Evolutionary conservation across 2,329 filamentous ascomycete species (phyloP), one percentile per base, ranked within the genome.

Genomic region (Amphichorda felina): DNA sequence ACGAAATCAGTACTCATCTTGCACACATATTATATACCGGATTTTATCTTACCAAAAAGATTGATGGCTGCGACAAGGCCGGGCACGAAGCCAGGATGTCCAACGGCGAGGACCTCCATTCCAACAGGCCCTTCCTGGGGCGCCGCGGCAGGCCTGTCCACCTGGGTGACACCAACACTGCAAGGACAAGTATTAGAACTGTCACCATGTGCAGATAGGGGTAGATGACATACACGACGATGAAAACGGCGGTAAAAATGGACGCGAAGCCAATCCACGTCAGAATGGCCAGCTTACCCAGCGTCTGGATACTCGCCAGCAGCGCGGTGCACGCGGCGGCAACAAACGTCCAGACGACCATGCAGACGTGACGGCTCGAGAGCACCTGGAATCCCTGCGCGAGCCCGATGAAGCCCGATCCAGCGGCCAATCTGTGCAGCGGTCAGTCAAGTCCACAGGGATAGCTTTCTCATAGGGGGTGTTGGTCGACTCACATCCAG

Each of bases 41-140:
- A n/a, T n/a, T n/a, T n/a, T n/a, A n/a, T n/a, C 46, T 36, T 33
- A 49, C 46, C 38, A 17, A 51, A 50, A 3, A 51, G 37, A 15
- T 50, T 51, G 21, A 47, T 41, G 2, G 41, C 36, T 6, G 49
- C 49, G 8, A 41, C 41, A 16, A 50, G 37, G 2, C 46, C 48
- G 4, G 48, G 38, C 4, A 47, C 42, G 33, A 51, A 47, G 17
- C 37, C 40, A 5, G 47, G 45, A 8, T 34, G 35, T 8, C 44
- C 48, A 11, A 46, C 29, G 13, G 44, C 37, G 16, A 47, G 28
- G 9, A 46, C 48, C 4, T 63, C 54, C 0, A 64, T 55, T 4
- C 45, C 43, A 25, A 39, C 50, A 10, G 43, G 38, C 9, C 50
- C 50, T 2, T 34, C 41, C 38, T 47, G 45, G 1, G 33, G 30